Conservation (phyloP, 495 filamentous ascomycete species). For the Penicillium daleae region DNA sequence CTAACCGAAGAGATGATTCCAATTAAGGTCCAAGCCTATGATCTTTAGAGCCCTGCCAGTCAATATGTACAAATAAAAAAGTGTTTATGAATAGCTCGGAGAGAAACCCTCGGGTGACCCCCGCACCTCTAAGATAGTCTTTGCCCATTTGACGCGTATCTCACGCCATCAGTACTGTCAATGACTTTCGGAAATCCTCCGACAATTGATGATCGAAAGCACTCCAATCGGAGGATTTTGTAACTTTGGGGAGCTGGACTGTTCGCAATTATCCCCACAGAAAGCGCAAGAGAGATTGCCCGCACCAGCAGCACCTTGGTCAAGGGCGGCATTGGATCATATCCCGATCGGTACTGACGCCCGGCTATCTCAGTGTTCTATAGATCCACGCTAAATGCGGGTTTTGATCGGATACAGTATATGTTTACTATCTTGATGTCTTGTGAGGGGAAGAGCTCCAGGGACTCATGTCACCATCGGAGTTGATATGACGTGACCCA, state of each 20-base stretch:
- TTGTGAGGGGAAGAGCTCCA: neutral
- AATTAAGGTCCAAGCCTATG: neutral
- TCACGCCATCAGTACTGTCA: conserved; percentile 21
- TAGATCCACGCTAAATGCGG: neutral
- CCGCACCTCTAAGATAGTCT: conserved; percentile 3
- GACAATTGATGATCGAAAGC: neutral
- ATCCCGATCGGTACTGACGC: neutral
- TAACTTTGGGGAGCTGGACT: neutral
- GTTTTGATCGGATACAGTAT: neutral
- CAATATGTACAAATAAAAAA: neutral
- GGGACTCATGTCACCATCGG: conserved; percentile 29
- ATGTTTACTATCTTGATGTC: neutral
- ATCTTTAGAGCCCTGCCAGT: neutral
- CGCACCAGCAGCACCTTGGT: neutral
- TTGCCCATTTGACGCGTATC: conserved; percentile 15
- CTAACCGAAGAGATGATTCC: no score
- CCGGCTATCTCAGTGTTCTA: no score
- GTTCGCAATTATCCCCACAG: conserved; percentile 35
- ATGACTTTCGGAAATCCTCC: conserved; percentile 10
- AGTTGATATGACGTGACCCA: conserved; percentile 30
- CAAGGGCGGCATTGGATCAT: neutral
- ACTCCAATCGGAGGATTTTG: neutral
- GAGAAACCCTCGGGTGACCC: conserved; percentile 2
- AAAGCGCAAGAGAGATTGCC: conserved; percentile 18
- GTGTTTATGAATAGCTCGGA: neutral